Evolutionary conservation across 129 eudicot genomes (phyloP).

Genomic region (Lonicera japonica): DNA sequence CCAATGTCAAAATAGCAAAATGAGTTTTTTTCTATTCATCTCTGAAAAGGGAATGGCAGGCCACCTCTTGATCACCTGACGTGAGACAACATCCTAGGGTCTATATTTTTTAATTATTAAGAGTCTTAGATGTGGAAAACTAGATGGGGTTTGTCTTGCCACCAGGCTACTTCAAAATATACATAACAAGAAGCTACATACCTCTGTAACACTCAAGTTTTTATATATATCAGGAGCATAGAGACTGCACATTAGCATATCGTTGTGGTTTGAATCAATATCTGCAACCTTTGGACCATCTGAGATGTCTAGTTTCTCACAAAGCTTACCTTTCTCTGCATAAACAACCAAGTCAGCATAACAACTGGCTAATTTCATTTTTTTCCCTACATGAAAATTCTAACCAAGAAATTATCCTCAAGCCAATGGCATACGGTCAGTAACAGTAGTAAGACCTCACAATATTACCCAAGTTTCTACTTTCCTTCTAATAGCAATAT

Average conservation of each 20-base stretch:
- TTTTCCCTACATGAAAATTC: neutral
- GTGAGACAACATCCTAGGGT: too few relatives aligned
- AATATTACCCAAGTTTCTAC: neutral
- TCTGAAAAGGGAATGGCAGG: too few relatives aligned
- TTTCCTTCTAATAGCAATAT: neutral
- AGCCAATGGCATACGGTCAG: neutral
- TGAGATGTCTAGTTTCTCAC: slow-evolving; percentile 29
- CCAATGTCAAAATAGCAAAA: too few relatives aligned
- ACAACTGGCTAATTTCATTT: neutral
- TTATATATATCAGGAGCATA: slow-evolving; percentile 72
- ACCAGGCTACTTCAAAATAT: too few relatives aligned
- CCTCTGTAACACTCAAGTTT: slow-evolving; percentile 65
- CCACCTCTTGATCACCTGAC: too few relatives aligned
- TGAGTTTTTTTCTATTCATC: too few relatives aligned
- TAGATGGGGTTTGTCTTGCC: too few relatives aligned
- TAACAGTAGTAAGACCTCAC: neutral
- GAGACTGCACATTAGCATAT: slow-evolving; percentile 74
- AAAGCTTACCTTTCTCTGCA: slow-evolving; percentile 33
- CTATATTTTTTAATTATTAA: too few relatives aligned
- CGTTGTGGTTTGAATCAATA: slow-evolving; percentile 70
- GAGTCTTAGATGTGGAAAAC: too few relatives aligned
- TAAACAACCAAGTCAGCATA: neutral
- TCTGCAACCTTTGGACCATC: slow-evolving; percentile 33
- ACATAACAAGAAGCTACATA: slow-evolving; percentile 10
- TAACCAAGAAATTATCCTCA: neutral